Evolutionary conservation across 179 eudicot species (phyloP).

Genomic region (Vitellaria paradoxa): DNA sequence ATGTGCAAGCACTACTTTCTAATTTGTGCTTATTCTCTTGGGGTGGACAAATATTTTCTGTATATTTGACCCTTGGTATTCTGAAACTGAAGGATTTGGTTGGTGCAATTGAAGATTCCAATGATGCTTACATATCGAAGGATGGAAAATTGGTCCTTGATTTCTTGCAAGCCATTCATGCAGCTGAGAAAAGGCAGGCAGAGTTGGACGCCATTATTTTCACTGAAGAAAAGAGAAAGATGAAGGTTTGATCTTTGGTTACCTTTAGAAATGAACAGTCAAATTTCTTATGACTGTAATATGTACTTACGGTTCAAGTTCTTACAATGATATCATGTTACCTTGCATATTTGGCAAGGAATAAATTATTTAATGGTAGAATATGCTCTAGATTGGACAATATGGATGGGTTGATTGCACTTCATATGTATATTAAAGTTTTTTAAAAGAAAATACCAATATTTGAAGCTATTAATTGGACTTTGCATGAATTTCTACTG

Average conservation of each 20-base stretch:
- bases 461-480: no score
- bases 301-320: neutral
- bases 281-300: neutral
- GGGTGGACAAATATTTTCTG: neutral
- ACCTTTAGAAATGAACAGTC: neutral
- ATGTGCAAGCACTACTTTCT: slow-evolving; percentile 9
- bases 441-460: neutral
- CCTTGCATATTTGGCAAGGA: neutral
- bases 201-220: slow-evolving; percentile 75
- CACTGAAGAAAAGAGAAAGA: slow-evolving; percentile 70
- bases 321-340: no score
- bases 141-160: slow-evolving; percentile 91
- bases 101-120: slow-evolving; percentile 34
- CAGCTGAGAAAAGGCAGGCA: slow-evolving; percentile 92
- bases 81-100: slow-evolving; percentile 40
- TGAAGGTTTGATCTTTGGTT: slow-evolving; percentile 53
- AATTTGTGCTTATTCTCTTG: slow-evolving; percentile 3
- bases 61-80: slow-evolving; percentile 12
- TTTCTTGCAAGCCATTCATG: slow-evolving; percentile 87
- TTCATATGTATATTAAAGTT: no score
- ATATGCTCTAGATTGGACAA: neutral
- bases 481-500: neutral
- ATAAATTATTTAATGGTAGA: neutral
- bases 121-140: slow-evolving; percentile 47
- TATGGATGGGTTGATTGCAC: neutral